Base-by-base conservation (phyloP, 1,139 yeast genomes). In the Nakaseomyces sp. region DNA sequence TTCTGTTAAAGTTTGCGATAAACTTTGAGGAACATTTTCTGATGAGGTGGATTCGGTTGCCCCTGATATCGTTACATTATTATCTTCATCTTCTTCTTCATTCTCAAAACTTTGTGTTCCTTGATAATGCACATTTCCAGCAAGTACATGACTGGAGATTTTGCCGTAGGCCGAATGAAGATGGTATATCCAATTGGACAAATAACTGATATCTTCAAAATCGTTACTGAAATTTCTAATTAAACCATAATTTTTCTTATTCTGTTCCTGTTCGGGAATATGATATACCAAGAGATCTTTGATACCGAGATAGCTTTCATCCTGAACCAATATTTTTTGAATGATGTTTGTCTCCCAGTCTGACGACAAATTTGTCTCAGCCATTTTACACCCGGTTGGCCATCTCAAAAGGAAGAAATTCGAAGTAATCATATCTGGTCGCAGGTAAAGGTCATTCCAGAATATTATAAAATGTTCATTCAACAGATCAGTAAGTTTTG, bases 181-280 rank as follows among this genome's bases (percentile, higher is more conserved):
- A 45, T 60, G 58, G 32, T 58, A 53, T 4, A 61, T 39, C 66
- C 66, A 61, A 44, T 61, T 61, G 2, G 64, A 57, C 9, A 61
- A 19, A 36, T 49, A 50, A 3, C 59, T 43, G 7, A 60, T 31
- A 29, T 53, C 52, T 24, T 55, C 50, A 20, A 54, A 50, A 12
- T 54, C 50, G 10, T 50, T 43, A 10, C 53, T 43, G 43, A 61
- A 61, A 45, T 56, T 58, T 18, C 53, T 48, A 3, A 61, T 48
- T 1, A 59, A 49, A 1, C 66, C 66, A 42, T 56, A 59, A 2
- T 48, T 47, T 39, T 53, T 53, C 20, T 44, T 43, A 7, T 4
- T 45, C 42, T 15, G 38, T 37, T 12, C 45, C 33, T 25, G 40
- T 42, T 26, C 3, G 1, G 64, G 64, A n/a, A 60, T 44, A 42